These are phyloP conservation scores for Pyrenochaeta sp. DNA, from an alignment of 2,329 filamentous ascomycete genomes.

Conservation along the genomic window DNA sequence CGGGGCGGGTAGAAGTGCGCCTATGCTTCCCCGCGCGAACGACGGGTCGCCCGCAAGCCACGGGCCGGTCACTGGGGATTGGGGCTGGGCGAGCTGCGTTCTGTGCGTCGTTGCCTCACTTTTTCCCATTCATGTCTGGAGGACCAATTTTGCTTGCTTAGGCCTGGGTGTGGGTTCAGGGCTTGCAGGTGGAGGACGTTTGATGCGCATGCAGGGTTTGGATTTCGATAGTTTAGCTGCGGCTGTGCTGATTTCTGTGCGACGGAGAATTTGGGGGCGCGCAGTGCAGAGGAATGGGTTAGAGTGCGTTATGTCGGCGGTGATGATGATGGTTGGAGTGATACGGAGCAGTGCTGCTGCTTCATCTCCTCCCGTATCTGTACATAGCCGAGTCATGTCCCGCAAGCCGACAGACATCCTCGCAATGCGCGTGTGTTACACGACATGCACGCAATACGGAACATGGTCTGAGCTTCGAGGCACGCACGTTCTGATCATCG, in stretches of 20 bases:
- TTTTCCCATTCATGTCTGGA: not conserved
- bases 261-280: not conserved
- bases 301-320: not conserved
- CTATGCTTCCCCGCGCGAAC: slow-evolving; percentile 8
- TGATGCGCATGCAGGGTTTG: no score
- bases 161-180: no score
- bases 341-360: not conserved
- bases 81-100: slow-evolving; percentile 6
- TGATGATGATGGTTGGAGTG: not conserved
- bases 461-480: not conserved
- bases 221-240: not conserved
- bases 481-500: not conserved
- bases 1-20: not conserved
- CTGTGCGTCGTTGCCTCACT: slow-evolving; percentile 2
- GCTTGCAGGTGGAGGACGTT: not conserved
- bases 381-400: not conserved
- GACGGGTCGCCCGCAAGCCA: slow-evolving; percentile 21
- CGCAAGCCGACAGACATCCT: not conserved
- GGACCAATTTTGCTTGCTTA: no score
- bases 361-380: not conserved
- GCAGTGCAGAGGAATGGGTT: not conserved
- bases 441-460: not conserved
- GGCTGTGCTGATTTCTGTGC: not conserved
- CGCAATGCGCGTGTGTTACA: not conserved
- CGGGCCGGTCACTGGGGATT: slow-evolving; percentile 2